phyloP scores from a whole-genome alignment of 305 asterid genomes.

The Lippia alba region DNA sequence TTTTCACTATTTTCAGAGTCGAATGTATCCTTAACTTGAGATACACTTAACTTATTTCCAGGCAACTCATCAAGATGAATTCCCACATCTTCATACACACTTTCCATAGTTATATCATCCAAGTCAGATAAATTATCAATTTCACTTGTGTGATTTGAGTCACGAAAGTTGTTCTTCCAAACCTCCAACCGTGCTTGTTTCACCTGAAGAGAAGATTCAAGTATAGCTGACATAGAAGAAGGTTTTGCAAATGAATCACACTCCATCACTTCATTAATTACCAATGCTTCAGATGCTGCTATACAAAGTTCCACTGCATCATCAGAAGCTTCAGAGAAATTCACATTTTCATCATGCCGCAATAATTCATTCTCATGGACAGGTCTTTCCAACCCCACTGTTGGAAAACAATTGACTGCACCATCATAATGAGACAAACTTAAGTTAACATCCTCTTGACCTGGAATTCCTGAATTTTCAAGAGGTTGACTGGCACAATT shows the following conservation, averaged over 20 bases:
- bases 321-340: conserved; percentile 46
- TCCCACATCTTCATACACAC: conserved; percentile 71
- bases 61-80: conserved; percentile 40
- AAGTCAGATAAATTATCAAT: conserved; percentile 56
- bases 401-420: conserved; percentile 35
- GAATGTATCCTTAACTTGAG: conserved; percentile 66
- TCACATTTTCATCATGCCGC: conserved; percentile 43
- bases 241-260: conserved; percentile 44
- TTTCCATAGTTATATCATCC: conserved; percentile 71
- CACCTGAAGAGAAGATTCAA: conserved; percentile 82
- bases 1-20: conserved; percentile 48
- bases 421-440: conserved; percentile 33
- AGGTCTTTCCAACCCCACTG: conserved; percentile 37
- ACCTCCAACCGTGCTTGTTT: conserved; percentile 74
- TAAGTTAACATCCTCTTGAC: conserved; percentile 37
- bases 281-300: conserved; percentile 90
- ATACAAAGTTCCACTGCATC: conserved; percentile 69
- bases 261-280: conserved; percentile 60
- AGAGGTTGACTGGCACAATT: conserved; percentile 33
- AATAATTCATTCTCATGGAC: conserved; percentile 37
- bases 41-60: conserved; percentile 45
- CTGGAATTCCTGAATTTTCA: conserved; percentile 40
- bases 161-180: conserved; percentile 40
- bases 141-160: conserved; percentile 42
- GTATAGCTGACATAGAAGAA: conserved; percentile 63